Evolutionary conservation across 2,329 filamentous ascomycete genomes (phyloP), one percentile per base, ranked within the genome.

Genomic region (Colletotrichum sidae): DNA sequence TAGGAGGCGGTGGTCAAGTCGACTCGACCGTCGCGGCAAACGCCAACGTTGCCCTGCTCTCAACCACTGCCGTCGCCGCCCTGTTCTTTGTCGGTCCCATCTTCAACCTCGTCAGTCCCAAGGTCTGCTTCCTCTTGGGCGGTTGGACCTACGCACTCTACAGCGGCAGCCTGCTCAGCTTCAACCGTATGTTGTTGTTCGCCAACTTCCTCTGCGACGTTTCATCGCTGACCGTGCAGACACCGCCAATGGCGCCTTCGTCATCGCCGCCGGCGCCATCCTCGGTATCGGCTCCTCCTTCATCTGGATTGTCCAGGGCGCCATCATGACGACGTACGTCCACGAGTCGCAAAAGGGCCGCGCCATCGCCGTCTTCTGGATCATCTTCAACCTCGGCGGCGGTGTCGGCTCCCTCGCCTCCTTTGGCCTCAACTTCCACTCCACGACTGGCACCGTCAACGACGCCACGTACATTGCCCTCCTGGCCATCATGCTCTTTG

Each of bases 381-480:
- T 81, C 62, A 79, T 82, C 56, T 82, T 82, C 72, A 82, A 82
- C 68, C 73, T 81, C 2, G 80, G 80, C 38, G 79, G 80, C 10
- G 79, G 76, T 9, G 76, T 82, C 12, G 80, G 80, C 7, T 79
- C 78, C 1, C 74, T 83, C 3, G 79, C 76, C 5, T 78, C 77
- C 17, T 83, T 83, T 60, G 79, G 79, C 1, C 71, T 81, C 42
- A 83, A 82, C 70, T 82, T 74, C 64, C 55, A 78, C 65, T 80
- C 76, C 17, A 77, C 71, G 7, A 74, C 55, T 37, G 77, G 79
- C 35, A 83, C 82, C 0, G 83, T 86, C 2, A 79, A 79, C 3
- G 75, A 84, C 69, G 78, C 76, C 15, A 86, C 83, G 7, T 85
- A 86, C 67, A 81, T 84, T 41, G 82, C 83, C 17, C 75, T 84